phyloP scores from a whole-genome alignment of 75 land plant species.

The Cunninghamia lanceolata region DNA sequence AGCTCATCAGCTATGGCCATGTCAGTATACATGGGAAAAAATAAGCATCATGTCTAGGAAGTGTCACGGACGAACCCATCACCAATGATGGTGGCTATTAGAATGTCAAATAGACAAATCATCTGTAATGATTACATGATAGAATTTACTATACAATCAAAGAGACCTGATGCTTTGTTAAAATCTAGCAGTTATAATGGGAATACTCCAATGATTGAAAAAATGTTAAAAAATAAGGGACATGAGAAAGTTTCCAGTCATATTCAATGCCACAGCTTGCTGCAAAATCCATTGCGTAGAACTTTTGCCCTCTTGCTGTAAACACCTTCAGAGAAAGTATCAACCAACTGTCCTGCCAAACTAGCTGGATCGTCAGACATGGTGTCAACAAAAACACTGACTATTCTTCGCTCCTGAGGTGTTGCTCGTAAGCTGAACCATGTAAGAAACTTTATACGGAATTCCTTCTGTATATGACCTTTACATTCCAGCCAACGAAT shows the following conservation, averaged over 20 bases:
- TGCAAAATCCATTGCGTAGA: conserved; percentile 52
- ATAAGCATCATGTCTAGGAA: conserved; percentile 8
- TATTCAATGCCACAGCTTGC: conserved; percentile 67
- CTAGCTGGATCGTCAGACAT: conserved; percentile 70
- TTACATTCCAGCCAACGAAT: conserved; percentile 79
- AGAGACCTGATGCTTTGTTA: conserved; percentile 3
- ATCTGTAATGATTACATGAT: neutral
- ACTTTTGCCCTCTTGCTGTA: conserved; percentile 38
- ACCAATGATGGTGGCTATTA: conserved; percentile 1
- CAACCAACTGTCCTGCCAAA: conserved; percentile 76
- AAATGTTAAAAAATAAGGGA: conserved; percentile 1
- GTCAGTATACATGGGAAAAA: conserved; percentile 1
- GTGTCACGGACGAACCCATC: conserved; percentile 1
- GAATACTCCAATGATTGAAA: neutral
- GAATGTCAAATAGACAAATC: conserved; percentile 6
- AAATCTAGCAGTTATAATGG: neutral
- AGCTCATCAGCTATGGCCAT: conserved; percentile 10
- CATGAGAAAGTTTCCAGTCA: neutral
- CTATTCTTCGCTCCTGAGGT: conserved; percentile 60
- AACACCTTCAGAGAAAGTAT: conserved; percentile 65
- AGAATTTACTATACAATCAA: conserved; percentile 7
- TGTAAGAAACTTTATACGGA: conserved; percentile 77
- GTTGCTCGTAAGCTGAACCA: conserved; percentile 83
- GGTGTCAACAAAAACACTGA: conserved; percentile 65
- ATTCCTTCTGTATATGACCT: conserved; percentile 61